phyloP scores from a whole-genome alignment of 139 green algal genomes.

The Yamagishiella unicocca region DNA sequence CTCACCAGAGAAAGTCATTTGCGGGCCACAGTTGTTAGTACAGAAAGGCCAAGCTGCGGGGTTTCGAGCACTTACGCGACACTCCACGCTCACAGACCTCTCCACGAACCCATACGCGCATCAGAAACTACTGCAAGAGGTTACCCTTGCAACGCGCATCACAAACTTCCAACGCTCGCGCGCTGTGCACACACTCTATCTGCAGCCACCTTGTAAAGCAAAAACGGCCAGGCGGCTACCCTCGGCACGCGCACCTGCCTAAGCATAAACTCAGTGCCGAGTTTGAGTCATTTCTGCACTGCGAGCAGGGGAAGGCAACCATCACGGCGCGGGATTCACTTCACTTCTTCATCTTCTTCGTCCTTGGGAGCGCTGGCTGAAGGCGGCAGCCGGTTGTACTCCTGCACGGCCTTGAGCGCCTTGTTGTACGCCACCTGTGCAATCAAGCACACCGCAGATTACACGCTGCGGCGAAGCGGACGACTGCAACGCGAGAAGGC shows the following conservation, averaged over 20 bases:
- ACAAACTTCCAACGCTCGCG: background rate
- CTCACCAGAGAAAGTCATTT: too few species aligned
- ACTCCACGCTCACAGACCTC: background rate
- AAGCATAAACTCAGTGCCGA: background rate
- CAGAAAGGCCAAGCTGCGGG: background rate
- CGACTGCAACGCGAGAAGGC: too few species aligned
- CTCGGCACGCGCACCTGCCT: background rate
- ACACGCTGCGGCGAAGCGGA: too few species aligned
- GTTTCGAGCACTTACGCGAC: background rate
- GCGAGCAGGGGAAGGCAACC: background rate
- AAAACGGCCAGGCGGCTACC: background rate
- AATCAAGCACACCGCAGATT: too few species aligned
- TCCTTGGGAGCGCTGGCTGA: background rate
- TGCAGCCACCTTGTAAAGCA: background rate
- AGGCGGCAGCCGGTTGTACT: conserved; percentile 37
- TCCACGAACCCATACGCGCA: background rate
- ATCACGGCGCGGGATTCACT: too few species aligned
- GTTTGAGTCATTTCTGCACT: background rate
- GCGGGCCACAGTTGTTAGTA: conserved; percentile 2
- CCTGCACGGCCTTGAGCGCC: conserved; percentile 46
- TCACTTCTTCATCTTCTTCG: too few species aligned
- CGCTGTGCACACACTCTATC: background rate
- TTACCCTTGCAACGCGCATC: too few species aligned
- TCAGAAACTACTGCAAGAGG: background rate
- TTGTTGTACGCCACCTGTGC: conserved; percentile 51